A percentile compares a stretch with the other conserved stretches of the same genome.
phyloP scores from a whole-genome alignment of 805 yeast genomes.

The Yarrowia sp. region DNA sequence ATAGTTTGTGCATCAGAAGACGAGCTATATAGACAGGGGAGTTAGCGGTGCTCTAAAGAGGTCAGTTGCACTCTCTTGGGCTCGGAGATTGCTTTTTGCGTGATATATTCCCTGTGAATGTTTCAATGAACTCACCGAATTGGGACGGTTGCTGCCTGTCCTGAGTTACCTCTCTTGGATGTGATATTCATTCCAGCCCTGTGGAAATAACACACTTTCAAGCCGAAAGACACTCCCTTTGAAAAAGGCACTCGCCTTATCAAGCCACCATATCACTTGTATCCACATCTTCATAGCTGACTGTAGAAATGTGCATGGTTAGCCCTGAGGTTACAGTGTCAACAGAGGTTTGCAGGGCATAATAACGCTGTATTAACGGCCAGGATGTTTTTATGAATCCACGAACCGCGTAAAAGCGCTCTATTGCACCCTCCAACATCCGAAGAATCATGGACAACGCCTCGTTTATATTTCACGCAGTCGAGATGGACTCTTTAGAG shows the following conservation, averaged over 20 bases:
- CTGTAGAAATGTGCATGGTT: slow-evolving; percentile 10
- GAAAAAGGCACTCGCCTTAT: no score
- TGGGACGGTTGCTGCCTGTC: slow-evolving; percentile 12
- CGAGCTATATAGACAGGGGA: slow-evolving; percentile 1
- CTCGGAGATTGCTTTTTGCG: slow-evolving; percentile 5
- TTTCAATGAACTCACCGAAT: background rate
- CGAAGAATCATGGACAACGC: no score
- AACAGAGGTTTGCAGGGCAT: background rate
- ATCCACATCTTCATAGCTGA: background rate
- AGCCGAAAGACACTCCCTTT: no score
- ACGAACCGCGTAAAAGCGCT: no score
- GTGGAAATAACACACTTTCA: background rate
- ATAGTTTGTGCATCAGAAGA: background rate
- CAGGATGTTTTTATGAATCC: no score
- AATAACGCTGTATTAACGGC: no score
- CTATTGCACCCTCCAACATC: no score
- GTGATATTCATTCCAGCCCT: background rate
- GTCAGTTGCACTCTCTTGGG: background rate
- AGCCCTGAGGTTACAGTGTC: slow-evolving; percentile 11
- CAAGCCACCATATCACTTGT: no score
- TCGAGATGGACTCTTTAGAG: background rate
- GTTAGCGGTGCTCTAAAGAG: background rate
- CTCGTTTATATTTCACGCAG: slow-evolving; percentile 14
- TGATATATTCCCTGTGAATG: background rate
- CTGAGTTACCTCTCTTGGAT: background rate